Base-by-base conservation (phyloP, 164 flowering plant species). In the Platanus orientalis region DNA sequence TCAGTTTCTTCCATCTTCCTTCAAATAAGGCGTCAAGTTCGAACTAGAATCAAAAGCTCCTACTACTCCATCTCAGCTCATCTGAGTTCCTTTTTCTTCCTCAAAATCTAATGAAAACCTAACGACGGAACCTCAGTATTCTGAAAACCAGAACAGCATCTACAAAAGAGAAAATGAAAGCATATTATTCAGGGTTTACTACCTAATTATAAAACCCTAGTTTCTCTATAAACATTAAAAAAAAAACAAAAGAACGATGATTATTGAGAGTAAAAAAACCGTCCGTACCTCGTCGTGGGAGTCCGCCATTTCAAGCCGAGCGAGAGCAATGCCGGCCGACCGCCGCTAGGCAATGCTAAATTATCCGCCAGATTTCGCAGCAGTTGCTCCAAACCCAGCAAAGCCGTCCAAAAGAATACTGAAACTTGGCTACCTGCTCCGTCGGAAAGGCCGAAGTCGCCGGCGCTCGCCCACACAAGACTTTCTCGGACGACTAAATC, bases 1-100 rank as follows among this genome's bases (percentile, higher is more conserved):
- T 79, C 90, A 49, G 67, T 76, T 11, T 80, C 91, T 61, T 75
- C 92, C 90, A 85, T 85, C 72, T 73, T 29, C 28, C 24, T 52
- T 14, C 25, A 14, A 36, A 36, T 36, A 36, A 7, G 12, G 12
- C 42, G 13, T 16, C 39, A 5, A 34, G 39, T 45, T 16, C n/a
- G 19, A 2, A 17, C 49, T 19, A 14, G 20, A 34, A 34, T 45
- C 19, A 10, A 45, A 13, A 45, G 49, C 49, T 16, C 49, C 16
- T 17, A 16, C 49, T 5, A 45, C 49, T 45, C 49, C 49, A 16
- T 4, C 20, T 45, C 49, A 45, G 19, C 16, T 45, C 49, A 16
- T 16, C 4, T 45, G 19, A 14, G 49, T 45, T 45, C 19, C 49
- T 16, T 45, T 45, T 45, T 19, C 49, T 45, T 2, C 16, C 4